A percentile compares a stretch with the other conserved stretches of the same genome.
Conservation (phyloP, 768 basidiomycete species). For the Hydnomerulius pinastri region DNA sequence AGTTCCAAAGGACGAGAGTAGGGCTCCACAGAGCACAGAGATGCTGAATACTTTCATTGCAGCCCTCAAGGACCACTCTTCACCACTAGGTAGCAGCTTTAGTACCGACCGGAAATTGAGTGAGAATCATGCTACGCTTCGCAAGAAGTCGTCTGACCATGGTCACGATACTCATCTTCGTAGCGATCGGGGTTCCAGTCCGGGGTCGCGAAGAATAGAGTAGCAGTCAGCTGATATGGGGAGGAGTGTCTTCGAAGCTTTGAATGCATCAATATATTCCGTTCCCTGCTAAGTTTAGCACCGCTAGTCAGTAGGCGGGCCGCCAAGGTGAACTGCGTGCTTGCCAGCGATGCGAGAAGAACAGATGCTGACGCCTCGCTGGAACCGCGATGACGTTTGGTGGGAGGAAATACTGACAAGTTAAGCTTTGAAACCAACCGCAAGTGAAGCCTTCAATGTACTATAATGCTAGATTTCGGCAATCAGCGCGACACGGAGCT, state of each 20-base stretch:
- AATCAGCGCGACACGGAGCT: too few relatives aligned
- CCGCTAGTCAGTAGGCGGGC: too few relatives aligned
- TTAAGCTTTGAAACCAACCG: too few relatives aligned
- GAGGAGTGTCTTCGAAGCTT: not conserved
- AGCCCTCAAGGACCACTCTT: slow-evolving; percentile 11
- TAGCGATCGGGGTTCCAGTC: not conserved
- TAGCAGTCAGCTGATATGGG: not conserved
- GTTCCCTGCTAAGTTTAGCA: too few relatives aligned
- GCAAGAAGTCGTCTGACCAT: slow-evolving; percentile 15
- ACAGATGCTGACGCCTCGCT: too few relatives aligned
- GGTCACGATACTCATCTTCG: not conserved
- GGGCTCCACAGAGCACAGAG: slow-evolving; percentile 19
- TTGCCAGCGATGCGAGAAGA: too few relatives aligned
- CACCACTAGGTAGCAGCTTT: slow-evolving; percentile 10
- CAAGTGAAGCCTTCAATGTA: too few relatives aligned
- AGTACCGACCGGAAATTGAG: slow-evolving; percentile 7
- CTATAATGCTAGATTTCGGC: too few relatives aligned
- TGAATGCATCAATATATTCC: too few relatives aligned
- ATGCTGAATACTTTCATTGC: slow-evolving; percentile 21
- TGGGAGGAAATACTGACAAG: too few relatives aligned
- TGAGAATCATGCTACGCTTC: slow-evolving; percentile 1
- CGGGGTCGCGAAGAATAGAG: not conserved
- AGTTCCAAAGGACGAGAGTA: slow-evolving; percentile 21
- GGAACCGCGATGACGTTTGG: too few relatives aligned
- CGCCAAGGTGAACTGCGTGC: too few relatives aligned